A percentile compares a stretch with the other conserved stretches of the same genome.
Evolutionary conservation across 1,139 yeast species (phyloP).

Genomic region (Waltiozyma sp.): DNA sequence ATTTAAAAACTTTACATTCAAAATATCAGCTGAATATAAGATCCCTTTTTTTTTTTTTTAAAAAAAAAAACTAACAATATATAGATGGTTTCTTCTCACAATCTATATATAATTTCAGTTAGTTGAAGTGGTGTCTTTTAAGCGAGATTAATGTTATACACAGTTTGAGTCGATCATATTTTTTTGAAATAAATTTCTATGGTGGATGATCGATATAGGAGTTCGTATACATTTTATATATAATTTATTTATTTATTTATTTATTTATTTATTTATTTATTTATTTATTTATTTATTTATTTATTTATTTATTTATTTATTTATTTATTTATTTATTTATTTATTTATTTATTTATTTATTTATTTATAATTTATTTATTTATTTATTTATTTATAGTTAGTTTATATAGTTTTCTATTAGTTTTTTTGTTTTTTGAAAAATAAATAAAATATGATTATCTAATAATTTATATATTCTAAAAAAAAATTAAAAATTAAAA

Average conservation of each 20-base stretch:
- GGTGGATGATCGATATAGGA: slow-evolving; percentile 22
- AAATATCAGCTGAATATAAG: slow-evolving; percentile 5
- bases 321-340: no score
- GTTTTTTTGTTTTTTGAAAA: no score
- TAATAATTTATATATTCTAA: no score
- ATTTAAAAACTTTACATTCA: slow-evolving; percentile 6
- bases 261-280: background rate
- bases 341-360: no score
- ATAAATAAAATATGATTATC: no score
- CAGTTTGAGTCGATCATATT: slow-evolving; percentile 21
- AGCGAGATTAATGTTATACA: slow-evolving; percentile 18
- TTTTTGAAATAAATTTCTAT: slow-evolving; percentile 2
- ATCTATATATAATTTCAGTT: background rate
- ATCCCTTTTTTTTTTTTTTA: no score
- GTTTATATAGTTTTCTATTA: no score
- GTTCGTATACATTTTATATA: slow-evolving; percentile 13
- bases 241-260: background rate
- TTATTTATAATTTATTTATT: no score
- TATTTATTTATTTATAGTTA: no score
- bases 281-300: no score
- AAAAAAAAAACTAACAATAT: background rate
- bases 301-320: no score
- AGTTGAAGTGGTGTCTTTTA: slow-evolving; percentile 1
- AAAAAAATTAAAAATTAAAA: no score
- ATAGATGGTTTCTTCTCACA: background rate